phyloP scores from a whole-genome alignment of 805 yeast genomes.

The Hagleromyces aurorensis region DNA sequence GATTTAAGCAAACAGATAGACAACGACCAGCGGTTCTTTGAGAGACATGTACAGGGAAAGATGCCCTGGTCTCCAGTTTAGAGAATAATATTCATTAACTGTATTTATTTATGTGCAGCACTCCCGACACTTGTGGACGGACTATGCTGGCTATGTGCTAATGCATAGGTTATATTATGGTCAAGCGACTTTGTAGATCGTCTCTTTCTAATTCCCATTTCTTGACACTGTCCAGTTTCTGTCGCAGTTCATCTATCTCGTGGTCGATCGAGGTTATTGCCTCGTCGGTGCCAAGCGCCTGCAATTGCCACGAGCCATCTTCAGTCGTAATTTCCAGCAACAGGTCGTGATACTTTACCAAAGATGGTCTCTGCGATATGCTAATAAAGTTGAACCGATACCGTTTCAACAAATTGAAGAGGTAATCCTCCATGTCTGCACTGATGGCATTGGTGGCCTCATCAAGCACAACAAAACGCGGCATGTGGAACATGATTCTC shows the following conservation, averaged over 20 bases:
- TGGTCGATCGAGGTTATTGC: slow-evolving; percentile 62
- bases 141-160: too few species aligned
- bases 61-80: slow-evolving; percentile 32
- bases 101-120: too few species aligned
- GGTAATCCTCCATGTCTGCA: slow-evolving; percentile 79
- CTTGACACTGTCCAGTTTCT: slow-evolving; percentile 50
- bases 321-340: slow-evolving; percentile 58
- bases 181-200: slow-evolving; percentile 46
- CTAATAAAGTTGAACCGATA: slow-evolving; percentile 73
- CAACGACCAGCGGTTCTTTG: slow-evolving; percentile 16
- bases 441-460: slow-evolving; percentile 93
- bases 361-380: slow-evolving; percentile 72
- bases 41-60: slow-evolving; percentile 15
- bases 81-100: too few species aligned
- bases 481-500: slow-evolving; percentile 69
- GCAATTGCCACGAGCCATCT: slow-evolving; percentile 51
- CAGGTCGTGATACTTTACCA: slow-evolving; percentile 78
- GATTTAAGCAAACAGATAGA: slow-evolving; percentile 5
- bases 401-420: slow-evolving; percentile 65
- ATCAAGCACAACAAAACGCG: slow-evolving; percentile 76
- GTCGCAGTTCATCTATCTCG: slow-evolving; percentile 62
- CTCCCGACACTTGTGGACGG: too few species aligned
- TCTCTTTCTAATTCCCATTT: slow-evolving; percentile 51
- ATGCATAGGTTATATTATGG: too few species aligned
- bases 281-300: slow-evolving; percentile 56